Evolutionary conservation across 352 stramenopile species (phyloP).

Genomic region (Sclerospora graminicola): DNA sequence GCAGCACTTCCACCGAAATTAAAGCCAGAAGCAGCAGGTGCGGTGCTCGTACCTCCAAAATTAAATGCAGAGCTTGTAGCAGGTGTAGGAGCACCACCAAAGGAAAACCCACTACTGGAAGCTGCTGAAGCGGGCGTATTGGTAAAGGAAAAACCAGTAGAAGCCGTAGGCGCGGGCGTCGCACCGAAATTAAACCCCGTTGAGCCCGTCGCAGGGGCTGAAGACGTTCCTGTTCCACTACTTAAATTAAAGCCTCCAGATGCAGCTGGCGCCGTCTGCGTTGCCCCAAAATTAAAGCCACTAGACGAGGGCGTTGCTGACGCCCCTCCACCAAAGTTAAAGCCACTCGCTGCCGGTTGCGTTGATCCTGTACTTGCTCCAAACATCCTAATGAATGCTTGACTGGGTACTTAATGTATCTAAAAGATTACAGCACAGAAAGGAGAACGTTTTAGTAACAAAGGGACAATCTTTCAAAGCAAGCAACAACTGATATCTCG

Average conservation of each 20-base stretch:
- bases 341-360: slow-evolving; percentile 21
- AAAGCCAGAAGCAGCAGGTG: slow-evolving; percentile 19
- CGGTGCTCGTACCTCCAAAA: slow-evolving; percentile 21
- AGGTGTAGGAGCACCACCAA: slow-evolving; percentile 24
- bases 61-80: slow-evolving; percentile 25
- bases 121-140: slow-evolving; percentile 5
- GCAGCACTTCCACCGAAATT: slow-evolving; percentile 12
- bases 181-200: slow-evolving; percentile 29
- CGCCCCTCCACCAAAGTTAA: slow-evolving; percentile 33
- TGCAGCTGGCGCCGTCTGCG: slow-evolving; percentile 9
- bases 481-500: neutral
- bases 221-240: slow-evolving; percentile 8
- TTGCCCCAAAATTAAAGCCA: slow-evolving; percentile 23
- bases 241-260: slow-evolving; percentile 19
- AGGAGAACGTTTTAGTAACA: too few species aligned
- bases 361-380: slow-evolving; percentile 25
- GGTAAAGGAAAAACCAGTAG: slow-evolving; percentile 26
- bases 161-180: slow-evolving; percentile 10
- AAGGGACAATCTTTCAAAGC: too few species aligned
- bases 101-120: slow-evolving; percentile 39
- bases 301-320: slow-evolving; percentile 8
- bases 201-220: slow-evolving; percentile 12
- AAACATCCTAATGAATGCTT: slow-evolving; percentile 28
- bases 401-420: slow-evolving; percentile 1
- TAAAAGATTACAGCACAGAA: slow-evolving; percentile 6